Evolutionary conservation across 306 rosid species (phyloP).

Genomic region (Sophora flavescens): DNA sequence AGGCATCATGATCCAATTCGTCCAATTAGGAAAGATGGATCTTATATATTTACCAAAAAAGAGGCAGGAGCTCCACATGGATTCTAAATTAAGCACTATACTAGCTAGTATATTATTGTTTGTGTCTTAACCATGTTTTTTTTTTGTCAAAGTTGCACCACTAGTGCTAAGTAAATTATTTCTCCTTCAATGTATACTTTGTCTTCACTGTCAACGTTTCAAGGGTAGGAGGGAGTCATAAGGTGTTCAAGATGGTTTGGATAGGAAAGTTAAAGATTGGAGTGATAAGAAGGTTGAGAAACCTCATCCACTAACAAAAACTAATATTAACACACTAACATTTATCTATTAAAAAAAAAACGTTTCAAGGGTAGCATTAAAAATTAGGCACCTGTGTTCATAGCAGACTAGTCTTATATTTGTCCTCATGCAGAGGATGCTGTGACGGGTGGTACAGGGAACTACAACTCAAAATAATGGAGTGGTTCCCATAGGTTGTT

Average conservation of each 20-base stretch:
- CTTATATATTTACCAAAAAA: conserved; percentile 7
- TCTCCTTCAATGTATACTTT: not conserved
- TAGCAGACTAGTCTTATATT: conserved; percentile 25
- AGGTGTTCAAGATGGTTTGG: too few species aligned
- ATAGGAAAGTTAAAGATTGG: too few species aligned
- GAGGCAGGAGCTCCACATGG: not conserved
- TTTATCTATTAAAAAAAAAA: too few species aligned
- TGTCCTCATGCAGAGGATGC: conserved; percentile 19
- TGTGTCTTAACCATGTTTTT: not conserved
- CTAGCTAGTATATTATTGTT: too few species aligned
- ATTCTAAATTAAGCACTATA: conserved; percentile 13
- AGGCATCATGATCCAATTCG: not conserved
- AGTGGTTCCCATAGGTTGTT: conserved; percentile 13
- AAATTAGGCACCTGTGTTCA: conserved; percentile 23
- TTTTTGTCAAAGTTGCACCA: conserved; percentile 32
- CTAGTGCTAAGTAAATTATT: not conserved
- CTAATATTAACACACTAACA: too few species aligned
- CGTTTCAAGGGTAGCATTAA: not conserved
- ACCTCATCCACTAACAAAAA: too few species aligned
- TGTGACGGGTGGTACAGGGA: conserved; percentile 23
- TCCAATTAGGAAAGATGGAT: not conserved
- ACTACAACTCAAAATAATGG: conserved; percentile 13
- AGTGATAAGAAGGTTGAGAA: too few species aligned
- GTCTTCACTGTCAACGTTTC: not conserved
- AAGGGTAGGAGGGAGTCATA: too few species aligned